Conservation (phyloP, 1,284 basidiomycete genomes). For the Boletus austroedulis region DNA sequence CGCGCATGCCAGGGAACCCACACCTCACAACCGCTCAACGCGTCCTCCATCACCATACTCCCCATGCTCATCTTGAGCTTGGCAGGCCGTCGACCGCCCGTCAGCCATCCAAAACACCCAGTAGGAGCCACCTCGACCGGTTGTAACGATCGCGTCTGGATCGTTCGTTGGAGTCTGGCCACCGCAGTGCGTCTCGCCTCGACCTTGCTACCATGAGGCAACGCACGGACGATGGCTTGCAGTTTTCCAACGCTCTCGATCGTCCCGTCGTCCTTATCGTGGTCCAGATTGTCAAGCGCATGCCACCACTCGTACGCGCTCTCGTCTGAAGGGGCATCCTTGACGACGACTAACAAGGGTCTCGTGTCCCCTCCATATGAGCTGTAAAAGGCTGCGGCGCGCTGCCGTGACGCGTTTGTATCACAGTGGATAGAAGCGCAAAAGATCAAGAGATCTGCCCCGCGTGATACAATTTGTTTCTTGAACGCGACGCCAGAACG, state of each 20-base stretch:
- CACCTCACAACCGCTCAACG: constrained; percentile 14
- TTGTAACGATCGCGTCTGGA: constrained; percentile 26
- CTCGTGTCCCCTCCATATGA: constrained; percentile 31
- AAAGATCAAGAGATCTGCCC: constrained; percentile 29
- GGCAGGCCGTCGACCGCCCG: constrained; percentile 5
- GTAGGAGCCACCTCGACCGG: constrained; percentile 21
- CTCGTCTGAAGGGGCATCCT: constrained; percentile 23
- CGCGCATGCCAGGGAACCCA: constrained; percentile 14
- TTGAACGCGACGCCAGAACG: constrained; percentile 25
- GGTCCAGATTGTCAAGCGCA: background rate
- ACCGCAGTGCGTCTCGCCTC: constrained; percentile 3
- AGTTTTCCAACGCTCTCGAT: constrained; percentile 6
- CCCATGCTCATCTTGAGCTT: background rate
- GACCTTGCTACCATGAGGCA: constrained; percentile 11
- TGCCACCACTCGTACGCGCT: constrained; percentile 25
- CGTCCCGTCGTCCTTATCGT: background rate
- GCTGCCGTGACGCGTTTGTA: constrained; percentile 7
- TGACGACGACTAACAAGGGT: constrained; percentile 27
- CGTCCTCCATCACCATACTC: constrained; percentile 10
- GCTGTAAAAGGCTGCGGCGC: constrained; percentile 16
- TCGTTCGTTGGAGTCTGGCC: constrained; percentile 10
- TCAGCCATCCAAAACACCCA: constrained; percentile 26
- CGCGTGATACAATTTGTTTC: constrained; percentile 24
- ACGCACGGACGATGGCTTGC: constrained; percentile 24
- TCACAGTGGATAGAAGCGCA: constrained; percentile 19